These are phyloP conservation scores for Globisporangium acanthophoron DNA, from an alignment of 352 stramenopile genomes.

Conservation along the genomic window DNA sequence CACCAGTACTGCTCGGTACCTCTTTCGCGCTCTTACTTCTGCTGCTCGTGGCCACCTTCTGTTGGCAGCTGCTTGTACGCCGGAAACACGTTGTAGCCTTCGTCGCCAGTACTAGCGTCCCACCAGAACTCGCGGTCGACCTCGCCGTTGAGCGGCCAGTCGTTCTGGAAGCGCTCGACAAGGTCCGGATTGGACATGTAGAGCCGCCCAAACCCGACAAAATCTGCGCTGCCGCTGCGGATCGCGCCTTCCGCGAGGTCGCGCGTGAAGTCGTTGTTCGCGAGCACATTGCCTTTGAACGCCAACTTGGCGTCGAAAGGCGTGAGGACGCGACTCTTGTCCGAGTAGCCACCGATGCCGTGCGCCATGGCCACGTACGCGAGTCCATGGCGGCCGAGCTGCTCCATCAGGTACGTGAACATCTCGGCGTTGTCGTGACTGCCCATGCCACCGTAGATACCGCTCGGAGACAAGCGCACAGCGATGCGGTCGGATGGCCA, in stretches of 20 bases:
- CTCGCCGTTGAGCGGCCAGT: conserved; percentile 17
- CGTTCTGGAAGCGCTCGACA: conserved; percentile 19
- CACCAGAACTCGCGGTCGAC: background rate
- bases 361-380: conserved; percentile 16
- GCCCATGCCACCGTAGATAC: conserved; percentile 13
- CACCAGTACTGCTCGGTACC: too few relatives aligned
- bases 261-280: conserved; percentile 18
- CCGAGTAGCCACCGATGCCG: conserved; percentile 1
- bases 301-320: conserved; percentile 3
- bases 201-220: conserved; percentile 20
- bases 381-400: conserved; percentile 15
- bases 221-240: conserved; percentile 10
- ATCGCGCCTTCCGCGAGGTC: conserved; percentile 16
- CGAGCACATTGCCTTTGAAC: conserved; percentile 14
- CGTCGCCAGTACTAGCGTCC: background rate
- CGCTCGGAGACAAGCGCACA: conserved; percentile 13
- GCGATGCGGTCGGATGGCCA: conserved; percentile 8
- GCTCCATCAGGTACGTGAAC: conserved; percentile 13
- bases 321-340: conserved; percentile 4
- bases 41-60: too few relatives aligned
- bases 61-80: background rate
- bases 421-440: conserved; percentile 16
- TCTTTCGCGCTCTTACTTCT: too few relatives aligned
- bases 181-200: conserved; percentile 45
- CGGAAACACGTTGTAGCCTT: conserved; percentile 1